phyloP scores from a whole-genome alignment of 148 eudicot species.

The Drosera capensis region DNA sequence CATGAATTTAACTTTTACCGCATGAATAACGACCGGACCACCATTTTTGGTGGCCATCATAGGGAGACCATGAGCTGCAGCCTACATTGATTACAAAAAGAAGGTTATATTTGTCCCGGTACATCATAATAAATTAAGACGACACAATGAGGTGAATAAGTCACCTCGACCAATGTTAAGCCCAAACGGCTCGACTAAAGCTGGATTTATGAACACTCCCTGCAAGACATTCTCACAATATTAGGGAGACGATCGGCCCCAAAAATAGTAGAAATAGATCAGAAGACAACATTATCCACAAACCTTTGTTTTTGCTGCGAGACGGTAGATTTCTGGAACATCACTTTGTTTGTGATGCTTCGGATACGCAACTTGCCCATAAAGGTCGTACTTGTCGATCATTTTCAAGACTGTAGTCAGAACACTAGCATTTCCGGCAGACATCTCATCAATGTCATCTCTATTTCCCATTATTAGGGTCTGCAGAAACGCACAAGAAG shows the following conservation, averaged over 20 bases:
- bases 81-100: conserved; percentile 18
- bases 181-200: conserved; percentile 71
- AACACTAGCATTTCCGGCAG: conserved; percentile 47
- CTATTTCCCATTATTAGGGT: conserved; percentile 73
- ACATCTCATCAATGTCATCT: conserved; percentile 72
- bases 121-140: not conserved
- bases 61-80: conserved; percentile 82
- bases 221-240: conserved; percentile 7
- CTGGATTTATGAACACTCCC: conserved; percentile 80
- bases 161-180: conserved; percentile 33
- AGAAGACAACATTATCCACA: not conserved
- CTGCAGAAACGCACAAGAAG: conserved; percentile 15
- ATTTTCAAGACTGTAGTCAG: conserved; percentile 49
- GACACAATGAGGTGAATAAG: not conserved
- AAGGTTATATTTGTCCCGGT: not conserved
- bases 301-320: conserved; percentile 61
- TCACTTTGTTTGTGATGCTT: conserved; percentile 69
- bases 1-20: conserved; percentile 18
- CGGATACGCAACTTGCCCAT: conserved; percentile 69
- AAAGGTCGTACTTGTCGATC: conserved; percentile 57
- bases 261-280: not conserved
- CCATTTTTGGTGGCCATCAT: conserved; percentile 83
- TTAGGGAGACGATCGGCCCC: not conserved
- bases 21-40: conserved; percentile 67
- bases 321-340: conserved; percentile 67